These are phyloP conservation scores for Brassica balearica DNA, from an alignment of 441 rosid genomes.

Conservation along the genomic window DNA sequence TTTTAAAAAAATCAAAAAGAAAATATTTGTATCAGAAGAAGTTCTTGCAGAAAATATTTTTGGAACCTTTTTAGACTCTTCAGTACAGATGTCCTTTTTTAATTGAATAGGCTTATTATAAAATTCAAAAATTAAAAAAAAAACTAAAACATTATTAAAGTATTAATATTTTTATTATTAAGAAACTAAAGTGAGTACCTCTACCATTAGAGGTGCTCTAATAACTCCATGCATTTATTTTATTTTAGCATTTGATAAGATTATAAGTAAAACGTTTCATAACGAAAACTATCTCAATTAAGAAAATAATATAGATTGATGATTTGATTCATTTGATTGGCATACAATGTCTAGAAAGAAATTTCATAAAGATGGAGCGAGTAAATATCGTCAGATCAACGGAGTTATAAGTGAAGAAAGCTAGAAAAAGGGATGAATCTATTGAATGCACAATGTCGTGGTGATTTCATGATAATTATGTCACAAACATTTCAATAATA, in stretches of 20 bases:
- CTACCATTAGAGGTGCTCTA: too few relatives aligned
- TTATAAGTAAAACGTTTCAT: not conserved
- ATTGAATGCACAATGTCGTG: constrained; percentile 26
- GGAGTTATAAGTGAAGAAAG: constrained; percentile 8
- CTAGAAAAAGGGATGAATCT: not conserved
- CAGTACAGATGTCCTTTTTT: not conserved
- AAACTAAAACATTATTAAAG: too few relatives aligned
- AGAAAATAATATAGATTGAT: not conserved
- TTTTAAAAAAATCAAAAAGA: not conserved
- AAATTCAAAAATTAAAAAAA: not conserved
- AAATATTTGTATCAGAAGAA: not conserved
- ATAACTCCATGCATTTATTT: not conserved
- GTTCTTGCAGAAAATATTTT: not conserved
- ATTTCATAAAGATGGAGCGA: constrained; percentile 2
- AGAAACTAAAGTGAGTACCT: too few relatives aligned
- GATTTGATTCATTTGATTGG: not conserved
- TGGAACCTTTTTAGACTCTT: not conserved
- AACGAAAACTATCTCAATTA: not conserved
- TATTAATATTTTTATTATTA: too few relatives aligned
- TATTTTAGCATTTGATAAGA: not conserved
- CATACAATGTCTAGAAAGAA: constrained; percentile 10
- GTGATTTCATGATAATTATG: constrained; percentile 26
- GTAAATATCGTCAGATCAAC: constrained; percentile 23
- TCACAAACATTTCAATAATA: constrained; percentile 20
- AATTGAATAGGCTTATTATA: not conserved